A percentile compares a stretch with the other conserved stretches of the same genome.
phyloP scores from a whole-genome alignment of 768 basidiomycete species.

The Rubroboletus satanas region DNA sequence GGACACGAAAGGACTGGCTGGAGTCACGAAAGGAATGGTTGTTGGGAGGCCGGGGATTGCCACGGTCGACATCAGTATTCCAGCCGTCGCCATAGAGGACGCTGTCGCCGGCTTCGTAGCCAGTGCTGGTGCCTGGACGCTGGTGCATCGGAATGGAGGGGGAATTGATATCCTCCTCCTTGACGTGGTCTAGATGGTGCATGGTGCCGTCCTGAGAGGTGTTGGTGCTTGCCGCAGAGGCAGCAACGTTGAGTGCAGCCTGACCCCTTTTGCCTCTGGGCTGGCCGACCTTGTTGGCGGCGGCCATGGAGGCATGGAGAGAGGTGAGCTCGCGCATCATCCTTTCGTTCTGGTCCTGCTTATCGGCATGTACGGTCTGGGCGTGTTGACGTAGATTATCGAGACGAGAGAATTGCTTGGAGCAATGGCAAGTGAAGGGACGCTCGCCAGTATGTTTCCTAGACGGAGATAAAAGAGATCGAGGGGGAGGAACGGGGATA shows the following conservation, averaged over 20 bases:
- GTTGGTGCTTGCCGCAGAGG: background rate
- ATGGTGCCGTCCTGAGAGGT: slow-evolving; percentile 13
- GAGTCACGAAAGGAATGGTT: slow-evolving; percentile 76
- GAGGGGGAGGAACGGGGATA: slow-evolving; percentile 10
- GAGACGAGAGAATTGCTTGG: slow-evolving; percentile 91
- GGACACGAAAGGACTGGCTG: slow-evolving; percentile 79
- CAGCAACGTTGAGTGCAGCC: slow-evolving; percentile 12
- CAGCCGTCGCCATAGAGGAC: slow-evolving; percentile 34
- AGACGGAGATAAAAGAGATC: slow-evolving; percentile 27
- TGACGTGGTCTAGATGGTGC: slow-evolving; percentile 32
- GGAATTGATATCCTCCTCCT: slow-evolving; percentile 39
- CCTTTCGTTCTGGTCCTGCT: slow-evolving; percentile 79
- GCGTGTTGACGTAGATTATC: slow-evolving; percentile 98
- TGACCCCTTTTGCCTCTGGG: slow-evolving; percentile 39
- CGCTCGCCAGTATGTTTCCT: slow-evolving; percentile 99
- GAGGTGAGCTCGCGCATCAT: slow-evolving; percentile 90
- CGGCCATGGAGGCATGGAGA: slow-evolving; percentile 78
- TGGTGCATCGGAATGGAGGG: slow-evolving; percentile 35
- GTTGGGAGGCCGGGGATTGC: slow-evolving; percentile 36
- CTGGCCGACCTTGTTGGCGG: slow-evolving; percentile 40
- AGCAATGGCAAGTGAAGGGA: slow-evolving; percentile 94
- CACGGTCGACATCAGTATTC: slow-evolving; percentile 37
- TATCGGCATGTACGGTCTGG: slow-evolving; percentile 95
- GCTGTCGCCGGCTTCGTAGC: slow-evolving; percentile 54
- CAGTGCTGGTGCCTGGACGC: slow-evolving; percentile 70